These are phyloP conservation scores for Chrysopogon serrulatus DNA, from an alignment of 176 grass and related monocot genomes.

Conservation along the genomic window DNA sequence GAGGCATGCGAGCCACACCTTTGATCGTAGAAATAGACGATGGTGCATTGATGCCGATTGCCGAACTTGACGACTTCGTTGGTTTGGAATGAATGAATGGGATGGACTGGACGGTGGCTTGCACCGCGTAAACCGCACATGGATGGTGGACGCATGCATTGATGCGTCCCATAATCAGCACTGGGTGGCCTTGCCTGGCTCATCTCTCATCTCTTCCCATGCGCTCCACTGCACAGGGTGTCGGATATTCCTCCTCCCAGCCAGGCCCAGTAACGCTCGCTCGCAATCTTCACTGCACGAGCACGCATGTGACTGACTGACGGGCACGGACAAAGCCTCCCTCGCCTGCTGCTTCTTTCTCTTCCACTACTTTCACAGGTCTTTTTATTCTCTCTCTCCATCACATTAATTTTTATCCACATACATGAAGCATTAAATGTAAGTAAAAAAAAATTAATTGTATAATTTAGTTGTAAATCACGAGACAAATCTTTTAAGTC, in stretches of 20 bases:
- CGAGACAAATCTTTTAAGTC: too few species aligned
- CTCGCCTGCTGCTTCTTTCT: too few species aligned
- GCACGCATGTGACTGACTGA: neutral
- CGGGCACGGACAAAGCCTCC: too few species aligned
- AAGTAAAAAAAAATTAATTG: too few species aligned
- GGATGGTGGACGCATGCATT: neutral
- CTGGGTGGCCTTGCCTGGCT: too few species aligned
- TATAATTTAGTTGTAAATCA: too few species aligned
- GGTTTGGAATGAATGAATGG: neutral
- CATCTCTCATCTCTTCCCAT: neutral
- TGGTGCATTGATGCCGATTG: neutral
- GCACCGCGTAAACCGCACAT: constrained; percentile 32
- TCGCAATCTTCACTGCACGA: neutral
- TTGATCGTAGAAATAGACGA: neutral
- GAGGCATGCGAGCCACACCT: neutral
- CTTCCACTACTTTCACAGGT: too few species aligned
- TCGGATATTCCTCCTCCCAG: neutral
- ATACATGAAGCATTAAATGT: too few species aligned
- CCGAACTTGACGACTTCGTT: neutral
- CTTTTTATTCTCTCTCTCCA: too few species aligned
- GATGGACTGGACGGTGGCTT: too few species aligned
- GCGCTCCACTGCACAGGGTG: neutral
- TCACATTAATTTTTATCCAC: too few species aligned
- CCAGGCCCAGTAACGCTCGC: neutral
- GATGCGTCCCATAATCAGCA: too few species aligned